Evolutionary conservation across 805 yeast genomes (phyloP), one percentile per base, ranked within the genome.

Genomic region (Yamadazyma ubonensis): DNA sequence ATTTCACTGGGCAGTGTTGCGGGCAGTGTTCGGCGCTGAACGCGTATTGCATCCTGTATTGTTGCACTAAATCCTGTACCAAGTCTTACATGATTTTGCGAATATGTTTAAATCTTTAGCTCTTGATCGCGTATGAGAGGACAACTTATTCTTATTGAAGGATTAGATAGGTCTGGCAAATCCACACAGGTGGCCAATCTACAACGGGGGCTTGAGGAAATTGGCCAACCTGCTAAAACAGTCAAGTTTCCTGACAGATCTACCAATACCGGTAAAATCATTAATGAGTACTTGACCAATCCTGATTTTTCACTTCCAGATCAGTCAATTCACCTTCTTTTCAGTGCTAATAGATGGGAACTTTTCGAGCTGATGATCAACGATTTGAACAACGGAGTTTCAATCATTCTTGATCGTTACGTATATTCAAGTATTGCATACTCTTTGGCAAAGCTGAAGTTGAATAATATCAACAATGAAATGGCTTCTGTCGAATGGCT

Each of bases 331-430:
- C 99, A 93, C 61, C 67, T 93, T 17, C 65, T 93, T 23, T 93
- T 93, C 59, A 79, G 89, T 49, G 96, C 98, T 1, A 93, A 93
- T 54, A 67, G 99, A 47, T 93, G 99, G 99, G 99, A 93, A 58
- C 52, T 78, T 16, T 74, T 71, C 1, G 59, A 66, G 1, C 57
- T 59, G 3, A 78, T 93, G 4, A 55, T 62, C 8, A 41, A 54
- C 1, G 54, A 65, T 9, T 58, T 89, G 14, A 50, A 60, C 1
- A 46, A 57, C 0, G 96, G 96, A 1, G 56, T 55, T 9, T 70
- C 72, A 38, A 73, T 93, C 1, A 70, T 93, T 0, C 58, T 90
- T 42, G 99, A 93, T 57, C 68, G 99, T 48, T 93, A 91, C 54
- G 83, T 86, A 3, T 91, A 86, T 54, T 88, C 97, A 0, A 99